Evolutionary conservation across 2,329 filamentous ascomycete genomes (phyloP), one percentile per base, ranked within the genome.

Genomic region (Alternaria sp.): DNA sequence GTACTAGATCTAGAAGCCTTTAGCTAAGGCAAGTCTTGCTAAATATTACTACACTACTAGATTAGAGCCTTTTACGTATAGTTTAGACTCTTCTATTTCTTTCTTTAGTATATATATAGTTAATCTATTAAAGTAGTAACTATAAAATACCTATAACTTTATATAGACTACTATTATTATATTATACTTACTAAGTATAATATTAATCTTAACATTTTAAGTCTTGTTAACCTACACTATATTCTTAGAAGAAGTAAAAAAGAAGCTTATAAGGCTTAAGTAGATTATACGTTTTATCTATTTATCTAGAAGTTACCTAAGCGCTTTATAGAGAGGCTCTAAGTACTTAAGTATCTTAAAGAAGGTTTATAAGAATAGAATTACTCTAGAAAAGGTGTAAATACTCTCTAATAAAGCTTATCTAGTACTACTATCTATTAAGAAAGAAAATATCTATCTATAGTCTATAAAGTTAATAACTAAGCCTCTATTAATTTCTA

Each of bases 261-360:
- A 64, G 33, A 41, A 58, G 14, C 61, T 56, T 6, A 15, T 47
- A 50, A 70, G 20, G 50, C 63, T 68, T 60, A 10, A 58, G 15
- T 45, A 18, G 20, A 70, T 70, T 37, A 30, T 68, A 41, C 44
- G 18, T 55, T 59, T 65, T 20, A 68, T 62, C 33, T 68, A 44
- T 33, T 18, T 7, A 4, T 65, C 53, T 18, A 71, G 51, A 7
- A 71, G 55, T 3, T 55, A 43, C 63, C 57, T 71, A 9, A 71
- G 58, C 9, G 49, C 51, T 51, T 67, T 37, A 20, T 26, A 68
- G 6, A 67, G 54, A 23, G 57, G 68, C 51, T 71, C 61, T 10
- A 71, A 33, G 46, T 65, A 69, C 53, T 71, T 71, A 3, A 71
- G 53, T 33, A 18, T 69, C 51, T 71, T 26, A 23, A 71, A 71